Evolutionary conservation across 2,329 filamentous ascomycete species (phyloP).

Genomic region (Calycina marina): DNA sequence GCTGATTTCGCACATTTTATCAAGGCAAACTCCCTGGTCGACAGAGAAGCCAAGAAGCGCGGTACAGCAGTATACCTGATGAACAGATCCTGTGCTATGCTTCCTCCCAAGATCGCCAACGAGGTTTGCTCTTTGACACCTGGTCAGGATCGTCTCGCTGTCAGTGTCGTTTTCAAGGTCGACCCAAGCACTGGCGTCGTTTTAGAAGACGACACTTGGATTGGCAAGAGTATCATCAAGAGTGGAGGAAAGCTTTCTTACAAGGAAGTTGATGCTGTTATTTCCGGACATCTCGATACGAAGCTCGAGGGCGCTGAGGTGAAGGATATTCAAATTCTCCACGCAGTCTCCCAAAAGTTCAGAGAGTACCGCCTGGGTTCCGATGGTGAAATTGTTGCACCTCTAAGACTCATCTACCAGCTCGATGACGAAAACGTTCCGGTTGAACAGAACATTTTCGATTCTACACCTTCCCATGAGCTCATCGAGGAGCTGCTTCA

Average conservation of each 20-base stretch:
- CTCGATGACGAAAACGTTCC: conserved; percentile 97
- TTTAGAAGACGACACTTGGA: conserved; percentile 78
- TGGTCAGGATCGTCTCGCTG: conserved; percentile 76
- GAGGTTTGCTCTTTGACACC: conserved; percentile 81
- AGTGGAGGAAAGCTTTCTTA: conserved; percentile 77
- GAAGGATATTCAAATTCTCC: conserved; percentile 69
- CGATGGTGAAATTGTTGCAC: conserved; percentile 63
- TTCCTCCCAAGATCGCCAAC: conserved; percentile 70
- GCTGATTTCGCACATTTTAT: conserved; percentile 94
- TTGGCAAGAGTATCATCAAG: conserved; percentile 87
- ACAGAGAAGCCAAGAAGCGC: conserved; percentile 95
- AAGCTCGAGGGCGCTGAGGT: conserved; percentile 50
- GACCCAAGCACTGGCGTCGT: conserved; percentile 66
- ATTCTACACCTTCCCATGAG: conserved; percentile 78
- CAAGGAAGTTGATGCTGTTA: conserved; percentile 69
- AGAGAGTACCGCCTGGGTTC: conserved; percentile 75
- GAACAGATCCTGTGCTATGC: conserved; percentile 70
- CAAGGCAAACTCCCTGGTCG: conserved; percentile 87
- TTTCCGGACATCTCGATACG: conserved; percentile 47
- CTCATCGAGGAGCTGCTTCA: conserved; percentile 90
- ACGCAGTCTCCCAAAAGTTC: conserved; percentile 77
- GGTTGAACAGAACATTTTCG: conserved; percentile 90
- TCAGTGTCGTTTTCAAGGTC: conserved; percentile 87
- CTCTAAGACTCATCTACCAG: conserved; percentile 80
- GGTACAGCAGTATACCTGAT: conserved; percentile 91